phyloP scores from a whole-genome alignment of 1,284 basidiomycete genomes.

The Ganoderma boninense region DNA sequence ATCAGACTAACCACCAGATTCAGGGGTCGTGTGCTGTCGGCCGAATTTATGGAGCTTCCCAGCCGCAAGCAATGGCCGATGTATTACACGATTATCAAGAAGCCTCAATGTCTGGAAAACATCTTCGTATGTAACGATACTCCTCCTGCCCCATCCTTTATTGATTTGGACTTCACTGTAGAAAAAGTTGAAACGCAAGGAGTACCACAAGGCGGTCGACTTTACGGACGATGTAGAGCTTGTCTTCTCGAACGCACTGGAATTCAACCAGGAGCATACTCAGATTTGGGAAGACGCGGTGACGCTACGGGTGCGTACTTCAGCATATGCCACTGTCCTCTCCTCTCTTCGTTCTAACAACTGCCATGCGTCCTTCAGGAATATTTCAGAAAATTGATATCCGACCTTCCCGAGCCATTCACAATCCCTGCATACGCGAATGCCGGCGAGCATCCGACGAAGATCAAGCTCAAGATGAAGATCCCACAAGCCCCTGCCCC shows the following conservation, averaged over 20 bases:
- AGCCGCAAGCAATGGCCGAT: conserved; percentile 81
- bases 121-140: conserved; percentile 68
- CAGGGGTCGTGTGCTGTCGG: conserved; percentile 75
- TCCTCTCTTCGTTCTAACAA: neutral
- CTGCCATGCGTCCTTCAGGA: conserved; percentile 51
- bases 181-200: conserved; percentile 82
- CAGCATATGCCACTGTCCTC: neutral
- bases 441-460: conserved; percentile 55
- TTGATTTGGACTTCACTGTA: conserved; percentile 37
- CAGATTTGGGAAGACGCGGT: conserved; percentile 80
- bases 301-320: conserved; percentile 61
- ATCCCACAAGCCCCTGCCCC: conserved; percentile 50
- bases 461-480: conserved; percentile 77
- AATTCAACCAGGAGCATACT: conserved; percentile 82
- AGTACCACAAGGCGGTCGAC: conserved; percentile 69
- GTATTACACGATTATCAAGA: conserved; percentile 88
- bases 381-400: conserved; percentile 75
- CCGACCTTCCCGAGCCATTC: conserved; percentile 74
- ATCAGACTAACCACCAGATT: conserved; percentile 17
- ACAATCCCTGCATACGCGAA: conserved; percentile 62
- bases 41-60: conserved; percentile 87
- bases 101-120: conserved; percentile 83
- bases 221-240: conserved; percentile 90
- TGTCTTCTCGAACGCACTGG: conserved; percentile 91
- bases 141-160: too few relatives aligned